Evolutionary conservation across 1,139 yeast genomes (phyloP).

Genomic region (Entelexis sorbosivorans): DNA sequence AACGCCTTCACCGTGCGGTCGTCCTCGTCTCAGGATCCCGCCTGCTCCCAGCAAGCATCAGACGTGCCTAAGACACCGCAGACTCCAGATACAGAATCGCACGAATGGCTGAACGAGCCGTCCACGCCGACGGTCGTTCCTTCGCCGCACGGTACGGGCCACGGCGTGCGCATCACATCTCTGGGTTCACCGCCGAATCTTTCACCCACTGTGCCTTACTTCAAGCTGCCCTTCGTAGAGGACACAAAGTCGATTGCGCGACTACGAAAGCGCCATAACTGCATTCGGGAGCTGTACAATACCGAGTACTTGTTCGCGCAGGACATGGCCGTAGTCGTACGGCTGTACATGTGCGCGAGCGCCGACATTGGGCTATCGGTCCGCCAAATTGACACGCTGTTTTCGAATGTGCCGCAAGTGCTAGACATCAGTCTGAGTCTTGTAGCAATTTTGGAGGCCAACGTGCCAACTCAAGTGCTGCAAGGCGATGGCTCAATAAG

Average conservation of each 20-base stretch:
- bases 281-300: slow-evolving; percentile 31
- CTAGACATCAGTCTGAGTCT: slow-evolving; percentile 27
- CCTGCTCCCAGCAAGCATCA: neutral
- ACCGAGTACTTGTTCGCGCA: slow-evolving; percentile 31
- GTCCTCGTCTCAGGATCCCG: neutral
- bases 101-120: neutral
- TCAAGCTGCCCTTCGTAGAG: neutral
- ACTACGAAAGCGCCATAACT: slow-evolving; percentile 23
- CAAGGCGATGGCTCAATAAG: slow-evolving; percentile 13
- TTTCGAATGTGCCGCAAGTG: slow-evolving; percentile 29
- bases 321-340: slow-evolving; percentile 30
- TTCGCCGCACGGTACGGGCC: neutral
- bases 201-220: neutral
- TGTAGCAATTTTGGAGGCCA: slow-evolving; percentile 25
- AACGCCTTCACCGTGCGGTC: neutral
- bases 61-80: neutral
- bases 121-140: neutral
- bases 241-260: neutral
- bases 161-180: neutral
- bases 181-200: slow-evolving; percentile 8
- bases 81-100: neutral
- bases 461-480: slow-evolving; percentile 24
- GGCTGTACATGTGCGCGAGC: slow-evolving; percentile 27
- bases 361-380: slow-evolving; percentile 26
- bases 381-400: slow-evolving; percentile 27